A percentile compares a stretch with the other conserved stretches of the same genome.
Conservation (phyloP, 2,329 filamentous ascomycete genomes). For the Xylariales sp. region DNA sequence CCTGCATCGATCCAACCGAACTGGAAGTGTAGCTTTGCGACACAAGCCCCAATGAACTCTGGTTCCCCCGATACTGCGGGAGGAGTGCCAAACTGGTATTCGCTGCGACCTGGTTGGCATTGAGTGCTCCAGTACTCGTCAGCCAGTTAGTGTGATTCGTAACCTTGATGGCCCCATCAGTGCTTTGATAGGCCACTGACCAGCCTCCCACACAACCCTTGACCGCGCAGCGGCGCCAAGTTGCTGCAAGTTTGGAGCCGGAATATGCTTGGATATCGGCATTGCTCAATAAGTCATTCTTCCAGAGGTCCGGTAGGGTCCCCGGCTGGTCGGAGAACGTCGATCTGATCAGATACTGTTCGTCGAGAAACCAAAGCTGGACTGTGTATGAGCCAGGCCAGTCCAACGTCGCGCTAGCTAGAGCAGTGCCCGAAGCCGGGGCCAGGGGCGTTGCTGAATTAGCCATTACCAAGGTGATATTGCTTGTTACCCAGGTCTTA, state of each 20-base stretch:
- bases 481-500: slow-evolving; percentile 17
- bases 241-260: slow-evolving; percentile 12
- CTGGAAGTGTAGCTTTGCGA: slow-evolving; percentile 2
- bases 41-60: slow-evolving; percentile 8
- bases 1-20: slow-evolving; percentile 7
- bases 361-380: slow-evolving; percentile 14
- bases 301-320: slow-evolving; percentile 13
- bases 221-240: slow-evolving; percentile 14
- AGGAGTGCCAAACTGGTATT: slow-evolving; percentile 14
- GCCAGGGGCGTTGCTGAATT: slow-evolving; percentile 10
- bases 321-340: slow-evolving; percentile 9
- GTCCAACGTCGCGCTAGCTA: slow-evolving; percentile 12
- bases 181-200: slow-evolving; percentile 14
- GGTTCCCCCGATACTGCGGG: slow-evolving; percentile 12
- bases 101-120: slow-evolving; percentile 10
- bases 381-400: slow-evolving; percentile 11
- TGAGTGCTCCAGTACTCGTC: slow-evolving; percentile 9
- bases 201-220: slow-evolving; percentile 13
- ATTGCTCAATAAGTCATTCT: slow-evolving; percentile 1
- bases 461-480: slow-evolving; percentile 13
- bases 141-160: slow-evolving; percentile 15
- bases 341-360: slow-evolving; percentile 8
- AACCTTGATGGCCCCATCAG: slow-evolving; percentile 13
- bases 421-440: slow-evolving; percentile 12
- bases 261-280: slow-evolving; percentile 4